A percentile compares a stretch with the other conserved stretches of the same genome.
Evolutionary conservation across 2,329 filamentous ascomycete species (phyloP).

Genomic region (Aspergillus intermedius): DNA sequence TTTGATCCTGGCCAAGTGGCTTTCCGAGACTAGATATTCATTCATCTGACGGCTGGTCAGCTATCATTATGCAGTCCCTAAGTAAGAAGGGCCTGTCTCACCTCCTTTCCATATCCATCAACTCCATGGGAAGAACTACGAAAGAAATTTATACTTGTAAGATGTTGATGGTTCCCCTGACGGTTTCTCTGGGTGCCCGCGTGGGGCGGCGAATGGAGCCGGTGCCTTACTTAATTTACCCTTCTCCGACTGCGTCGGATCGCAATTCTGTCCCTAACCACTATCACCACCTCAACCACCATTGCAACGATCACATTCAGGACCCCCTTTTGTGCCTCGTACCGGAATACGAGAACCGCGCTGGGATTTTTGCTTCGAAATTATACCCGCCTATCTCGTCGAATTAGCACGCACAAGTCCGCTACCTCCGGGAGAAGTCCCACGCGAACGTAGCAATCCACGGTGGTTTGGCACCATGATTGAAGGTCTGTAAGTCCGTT

Average conservation of each 20-base stretch:
- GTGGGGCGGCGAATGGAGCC: not conserved
- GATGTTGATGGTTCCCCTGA: not conserved
- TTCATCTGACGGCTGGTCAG: too few species aligned
- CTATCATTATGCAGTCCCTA: too few species aligned
- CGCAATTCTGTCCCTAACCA: constrained; percentile 13
- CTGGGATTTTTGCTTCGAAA: not conserved
- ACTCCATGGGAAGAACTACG: not conserved
- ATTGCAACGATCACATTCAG: not conserved
- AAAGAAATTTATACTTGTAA: not conserved
- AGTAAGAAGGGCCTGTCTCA: too few species aligned
- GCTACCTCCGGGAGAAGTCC: not conserved
- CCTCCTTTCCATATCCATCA: not conserved
- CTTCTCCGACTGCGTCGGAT: constrained; percentile 11
- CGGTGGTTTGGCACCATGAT: constrained; percentile 19
- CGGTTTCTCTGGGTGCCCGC: not conserved
- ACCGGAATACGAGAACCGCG: not conserved
- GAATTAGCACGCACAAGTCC: not conserved
- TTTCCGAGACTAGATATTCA: too few species aligned
- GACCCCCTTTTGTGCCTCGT: not conserved
- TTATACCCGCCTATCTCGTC: not conserved
- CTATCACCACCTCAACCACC: constrained; percentile 10
- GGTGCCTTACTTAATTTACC: constrained; percentile 4
- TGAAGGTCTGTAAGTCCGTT: constrained; percentile 20
- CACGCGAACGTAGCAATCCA: not conserved
- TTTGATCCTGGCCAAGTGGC: too few species aligned